Evolutionary conservation across 768 basidiomycete genomes (phyloP).

Genomic region (Melanogaster broomeanus): DNA sequence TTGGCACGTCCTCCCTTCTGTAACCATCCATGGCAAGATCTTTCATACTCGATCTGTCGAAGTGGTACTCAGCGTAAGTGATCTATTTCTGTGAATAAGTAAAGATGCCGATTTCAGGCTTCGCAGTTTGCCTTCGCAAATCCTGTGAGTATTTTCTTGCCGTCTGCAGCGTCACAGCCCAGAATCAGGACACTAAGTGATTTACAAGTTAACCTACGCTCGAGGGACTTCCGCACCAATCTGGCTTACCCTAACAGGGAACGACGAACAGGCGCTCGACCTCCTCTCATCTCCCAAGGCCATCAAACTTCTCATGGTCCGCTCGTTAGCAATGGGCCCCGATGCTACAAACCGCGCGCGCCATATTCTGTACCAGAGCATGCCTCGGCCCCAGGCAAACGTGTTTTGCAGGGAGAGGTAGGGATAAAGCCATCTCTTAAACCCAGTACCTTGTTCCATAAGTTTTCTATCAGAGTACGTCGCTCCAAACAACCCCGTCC

Average conservation of each 20-base stretch:
- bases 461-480: constrained; percentile 51
- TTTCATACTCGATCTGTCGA: constrained; percentile 33
- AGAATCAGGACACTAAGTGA: neutral
- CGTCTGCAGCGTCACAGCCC: neutral
- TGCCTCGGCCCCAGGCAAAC: constrained; percentile 30
- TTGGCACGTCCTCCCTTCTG: constrained; percentile 37
- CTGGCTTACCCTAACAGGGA: constrained; percentile 42
- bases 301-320: constrained; percentile 44
- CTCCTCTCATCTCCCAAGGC: constrained; percentile 43
- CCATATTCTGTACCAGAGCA: constrained; percentile 45
- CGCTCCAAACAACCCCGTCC: neutral
- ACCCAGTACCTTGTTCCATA: constrained; percentile 44
- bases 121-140: constrained; percentile 49
- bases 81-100: neutral
- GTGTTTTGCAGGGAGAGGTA: constrained; percentile 51
- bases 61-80: constrained; percentile 35
- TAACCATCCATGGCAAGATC: constrained; percentile 35
- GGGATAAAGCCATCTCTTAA: constrained; percentile 48
- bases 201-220: constrained; percentile 47
- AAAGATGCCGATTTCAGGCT: neutral
- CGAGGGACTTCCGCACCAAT: constrained; percentile 53
- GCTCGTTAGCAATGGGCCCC: constrained; percentile 49
- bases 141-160: constrained; percentile 36
- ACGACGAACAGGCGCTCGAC: constrained; percentile 51
- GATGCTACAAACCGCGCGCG: constrained; percentile 49